These are phyloP conservation scores for Pythium vanterpoolii DNA, from an alignment of 352 stramenopile genomes.

Conservation along the genomic window DNA sequence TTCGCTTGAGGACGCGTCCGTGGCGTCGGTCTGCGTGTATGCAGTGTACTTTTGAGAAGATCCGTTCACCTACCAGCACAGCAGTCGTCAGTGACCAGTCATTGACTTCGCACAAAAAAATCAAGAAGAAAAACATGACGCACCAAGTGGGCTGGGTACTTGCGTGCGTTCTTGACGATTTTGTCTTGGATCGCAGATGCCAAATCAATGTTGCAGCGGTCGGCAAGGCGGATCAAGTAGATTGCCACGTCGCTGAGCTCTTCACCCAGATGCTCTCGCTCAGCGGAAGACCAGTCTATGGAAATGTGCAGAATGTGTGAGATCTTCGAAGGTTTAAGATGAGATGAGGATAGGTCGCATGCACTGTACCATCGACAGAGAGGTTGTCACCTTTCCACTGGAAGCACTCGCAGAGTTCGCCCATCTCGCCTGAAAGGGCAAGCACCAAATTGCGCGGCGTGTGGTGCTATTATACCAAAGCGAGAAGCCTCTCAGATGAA, in stretches of 20 bases:
- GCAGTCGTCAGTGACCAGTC: not conserved
- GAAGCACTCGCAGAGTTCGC: conserved; percentile 89
- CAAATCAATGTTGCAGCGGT: conserved; percentile 89
- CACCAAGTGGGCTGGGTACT: conserved; percentile 60
- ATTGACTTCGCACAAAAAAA: not conserved
- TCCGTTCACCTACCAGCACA: conserved; percentile 4
- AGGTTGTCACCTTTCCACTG: conserved; percentile 77
- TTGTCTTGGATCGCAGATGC: conserved; percentile 87
- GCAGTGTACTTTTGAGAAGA: conserved; percentile 16
- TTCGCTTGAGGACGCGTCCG: not conserved
- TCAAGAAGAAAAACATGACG: not conserved
- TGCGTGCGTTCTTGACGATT: conserved; percentile 86
- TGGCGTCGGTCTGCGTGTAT: not conserved
- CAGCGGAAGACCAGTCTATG: conserved; percentile 57
- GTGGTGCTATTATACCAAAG: conserved; percentile 9
- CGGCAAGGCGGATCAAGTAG: conserved; percentile 93
- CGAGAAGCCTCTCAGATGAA: not conserved
- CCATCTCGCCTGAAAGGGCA: conserved; percentile 86
- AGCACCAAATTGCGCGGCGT: conserved; percentile 80
- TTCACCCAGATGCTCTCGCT: conserved; percentile 91
- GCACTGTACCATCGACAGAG: conserved; percentile 13
- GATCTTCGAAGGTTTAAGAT: not conserved
- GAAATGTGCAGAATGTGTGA: not conserved
- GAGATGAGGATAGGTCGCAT: not conserved
- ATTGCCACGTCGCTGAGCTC: conserved; percentile 97